Conservation (phyloP, 768 basidiomycete species). For the Leccinum imitatum region DNA sequence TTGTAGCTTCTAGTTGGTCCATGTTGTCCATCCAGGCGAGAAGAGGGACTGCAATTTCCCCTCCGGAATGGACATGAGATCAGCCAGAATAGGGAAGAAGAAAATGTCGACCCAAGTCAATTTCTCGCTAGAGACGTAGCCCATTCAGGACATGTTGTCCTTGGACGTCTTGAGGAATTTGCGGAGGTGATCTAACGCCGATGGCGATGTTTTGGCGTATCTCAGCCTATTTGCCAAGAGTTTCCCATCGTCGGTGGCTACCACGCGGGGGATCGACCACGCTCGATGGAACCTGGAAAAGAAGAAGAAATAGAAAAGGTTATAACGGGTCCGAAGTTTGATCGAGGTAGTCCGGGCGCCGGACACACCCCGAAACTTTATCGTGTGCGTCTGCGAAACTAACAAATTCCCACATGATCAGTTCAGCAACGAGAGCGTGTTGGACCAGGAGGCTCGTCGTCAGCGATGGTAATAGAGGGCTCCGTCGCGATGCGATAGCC, state of each 20-base stretch:
- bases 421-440: no score
- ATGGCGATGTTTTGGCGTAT: constrained; percentile 18
- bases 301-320: neutral
- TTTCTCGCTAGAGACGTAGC: constrained; percentile 28
- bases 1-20: constrained; percentile 20
- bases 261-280: constrained; percentile 34
- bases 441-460: no score
- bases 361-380: no score
- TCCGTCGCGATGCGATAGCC: constrained; percentile 25
- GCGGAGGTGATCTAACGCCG: constrained; percentile 12
- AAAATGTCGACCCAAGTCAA: constrained; percentile 33
- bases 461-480: constrained; percentile 14
- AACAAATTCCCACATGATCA: no score
- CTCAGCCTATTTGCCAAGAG: constrained; percentile 15
- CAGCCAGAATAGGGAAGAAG: constrained; percentile 32
- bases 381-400: no score
- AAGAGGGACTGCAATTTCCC: constrained; percentile 5
- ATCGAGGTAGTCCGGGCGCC: neutral
- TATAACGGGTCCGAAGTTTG: neutral
- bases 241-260: constrained; percentile 23
- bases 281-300: constrained; percentile 23
- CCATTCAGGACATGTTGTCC: constrained; percentile 24
- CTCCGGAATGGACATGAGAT: constrained; percentile 28
- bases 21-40: constrained; percentile 19
- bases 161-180: constrained; percentile 17